These are phyloP conservation scores for Lactuca saligna DNA, from an alignment of 129 eudicot genomes.

Conservation along the genomic window DNA sequence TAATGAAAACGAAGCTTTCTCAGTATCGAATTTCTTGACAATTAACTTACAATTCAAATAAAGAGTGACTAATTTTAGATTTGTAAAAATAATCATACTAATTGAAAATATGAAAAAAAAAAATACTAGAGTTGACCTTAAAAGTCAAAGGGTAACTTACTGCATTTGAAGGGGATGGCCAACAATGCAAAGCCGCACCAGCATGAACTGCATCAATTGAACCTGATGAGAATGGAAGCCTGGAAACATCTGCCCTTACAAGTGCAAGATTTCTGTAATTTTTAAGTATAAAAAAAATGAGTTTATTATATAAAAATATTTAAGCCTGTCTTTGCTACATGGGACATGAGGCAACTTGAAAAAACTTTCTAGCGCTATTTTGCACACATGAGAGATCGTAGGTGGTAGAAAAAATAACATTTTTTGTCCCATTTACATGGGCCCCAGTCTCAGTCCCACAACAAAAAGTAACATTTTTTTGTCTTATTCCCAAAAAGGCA, in stretches of 20 bases:
- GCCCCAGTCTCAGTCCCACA: too few relatives aligned
- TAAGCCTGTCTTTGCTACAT: background rate
- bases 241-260: slow-evolving; percentile 95
- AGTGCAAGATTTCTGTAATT: slow-evolving; percentile 85
- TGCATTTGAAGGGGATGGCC: slow-evolving; percentile 99
- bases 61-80: background rate
- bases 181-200: slow-evolving; percentile 98
- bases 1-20: too few relatives aligned
- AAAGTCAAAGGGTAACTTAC: slow-evolving; percentile 47
- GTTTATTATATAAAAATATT: background rate
- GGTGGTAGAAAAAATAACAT: too few relatives aligned
- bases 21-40: background rate
- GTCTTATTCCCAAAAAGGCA: too few relatives aligned
- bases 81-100: background rate
- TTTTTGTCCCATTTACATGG: too few relatives aligned
- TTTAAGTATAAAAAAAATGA: background rate
- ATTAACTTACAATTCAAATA: background rate
- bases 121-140: background rate
- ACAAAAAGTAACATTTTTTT: too few relatives aligned
- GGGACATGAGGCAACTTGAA: too few relatives aligned
- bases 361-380: too few relatives aligned
- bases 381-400: too few relatives aligned
- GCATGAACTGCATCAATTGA: slow-evolving; percentile 97
- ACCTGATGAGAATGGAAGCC: slow-evolving; percentile 90
- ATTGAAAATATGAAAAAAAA: background rate